Evolutionary conservation across 2,329 filamentous ascomycete genomes (phyloP).

Genomic region (Elsinoe batatas): DNA sequence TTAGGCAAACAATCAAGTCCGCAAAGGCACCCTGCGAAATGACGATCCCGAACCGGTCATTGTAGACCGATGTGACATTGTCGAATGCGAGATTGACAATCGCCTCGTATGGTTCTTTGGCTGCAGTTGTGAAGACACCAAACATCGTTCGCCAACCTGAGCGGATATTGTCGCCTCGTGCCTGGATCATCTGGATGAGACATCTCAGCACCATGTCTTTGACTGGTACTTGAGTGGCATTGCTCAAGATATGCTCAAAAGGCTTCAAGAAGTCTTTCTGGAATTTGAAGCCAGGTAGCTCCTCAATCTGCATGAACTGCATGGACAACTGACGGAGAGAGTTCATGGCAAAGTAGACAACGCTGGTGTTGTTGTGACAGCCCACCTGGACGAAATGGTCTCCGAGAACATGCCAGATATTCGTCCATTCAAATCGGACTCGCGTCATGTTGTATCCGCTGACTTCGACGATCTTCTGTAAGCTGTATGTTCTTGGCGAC

Average conservation of each 20-base stretch:
- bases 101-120: conserved; percentile 78
- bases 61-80: conserved; percentile 92
- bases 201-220: conserved; percentile 97
- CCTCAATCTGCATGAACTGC: conserved; percentile 97
- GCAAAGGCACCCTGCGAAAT: conserved; percentile 95
- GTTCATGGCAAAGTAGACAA: conserved; percentile 96
- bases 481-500: conserved; percentile 87
- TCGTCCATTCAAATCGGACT: conserved; percentile 96
- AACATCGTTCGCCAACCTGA: conserved; percentile 99
- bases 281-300: conserved; percentile 97
- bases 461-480: conserved; percentile 97
- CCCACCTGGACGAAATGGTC: conserved; percentile 98
- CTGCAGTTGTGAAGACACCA: conserved; percentile 93
- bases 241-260: conserved; percentile 94
- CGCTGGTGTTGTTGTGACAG: conserved; percentile 89
- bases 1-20: conserved; percentile 89
- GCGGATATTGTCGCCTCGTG: conserved; percentile 88
- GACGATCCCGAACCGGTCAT: conserved; percentile 87
- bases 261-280: conserved; percentile 99
- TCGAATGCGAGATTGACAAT: conserved; percentile 97
- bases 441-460: conserved; percentile 99
- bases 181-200: conserved; percentile 98
- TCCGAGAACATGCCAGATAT: conserved; percentile 94
- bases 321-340: conserved; percentile 92
- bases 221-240: conserved; percentile 80